These are phyloP conservation scores for Monilinia polystroma DNA, from an alignment of 2,329 filamentous ascomycete species.

Conservation along the genomic window DNA sequence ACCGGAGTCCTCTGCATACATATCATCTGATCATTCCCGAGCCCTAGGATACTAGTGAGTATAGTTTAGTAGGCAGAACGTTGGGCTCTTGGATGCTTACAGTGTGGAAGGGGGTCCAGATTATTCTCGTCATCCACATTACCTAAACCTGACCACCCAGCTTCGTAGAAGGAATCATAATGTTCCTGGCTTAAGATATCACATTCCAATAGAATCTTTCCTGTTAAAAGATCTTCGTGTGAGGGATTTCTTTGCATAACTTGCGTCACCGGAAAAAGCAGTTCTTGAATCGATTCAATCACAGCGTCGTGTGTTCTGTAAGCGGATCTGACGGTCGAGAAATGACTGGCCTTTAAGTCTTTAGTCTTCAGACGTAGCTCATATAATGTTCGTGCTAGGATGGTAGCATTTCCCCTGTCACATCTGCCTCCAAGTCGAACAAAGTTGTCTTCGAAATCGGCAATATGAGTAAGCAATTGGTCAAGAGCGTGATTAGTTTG, in stretches of 20 bases:
- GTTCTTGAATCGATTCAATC: not conserved
- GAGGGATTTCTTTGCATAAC: too few species aligned
- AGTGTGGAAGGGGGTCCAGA: constrained; percentile 24
- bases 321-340: not conserved
- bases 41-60: constrained; percentile 29
- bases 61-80: not conserved
- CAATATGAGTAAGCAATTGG: constrained; percentile 60
- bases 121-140: constrained; percentile 6
- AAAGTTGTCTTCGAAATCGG: constrained; percentile 58
- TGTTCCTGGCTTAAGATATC: constrained; percentile 64
- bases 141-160: constrained; percentile 38
- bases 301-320: not conserved
- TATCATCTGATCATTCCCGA: constrained; percentile 31
- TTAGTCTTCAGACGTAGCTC: constrained; percentile 49
- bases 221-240: constrained; percentile 49
- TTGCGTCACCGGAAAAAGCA: constrained; percentile 22
- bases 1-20: constrained; percentile 32
- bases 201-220: constrained; percentile 52
- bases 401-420: constrained; percentile 51
- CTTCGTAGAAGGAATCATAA: constrained; percentile 57
- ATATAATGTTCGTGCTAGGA: constrained; percentile 66
- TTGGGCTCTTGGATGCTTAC: constrained; percentile 24
- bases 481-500: constrained; percentile 92
- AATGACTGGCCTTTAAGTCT: constrained; percentile 35
- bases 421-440: constrained; percentile 51